Evolutionary conservation across 2,329 filamentous ascomycete genomes (phyloP).

Genomic region (Verticillium klebahnii): DNA sequence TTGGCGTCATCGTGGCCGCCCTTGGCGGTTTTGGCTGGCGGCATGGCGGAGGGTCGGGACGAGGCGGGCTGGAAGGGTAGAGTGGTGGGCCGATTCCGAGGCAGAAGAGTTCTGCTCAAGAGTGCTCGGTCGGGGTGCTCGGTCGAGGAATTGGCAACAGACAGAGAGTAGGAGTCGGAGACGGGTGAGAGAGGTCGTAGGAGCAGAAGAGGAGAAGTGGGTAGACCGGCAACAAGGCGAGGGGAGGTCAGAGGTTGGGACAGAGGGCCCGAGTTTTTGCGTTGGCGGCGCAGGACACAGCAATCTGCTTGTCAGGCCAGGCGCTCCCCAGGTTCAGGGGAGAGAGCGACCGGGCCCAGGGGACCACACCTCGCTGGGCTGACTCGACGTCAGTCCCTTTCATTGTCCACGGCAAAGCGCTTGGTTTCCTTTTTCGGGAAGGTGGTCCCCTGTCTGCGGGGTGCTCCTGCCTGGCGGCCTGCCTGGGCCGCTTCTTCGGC

Average conservation of each 20-base stretch:
- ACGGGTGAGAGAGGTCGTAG: neutral
- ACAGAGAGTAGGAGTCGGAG: neutral
- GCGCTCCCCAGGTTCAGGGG: neutral
- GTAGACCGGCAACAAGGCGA: neutral
- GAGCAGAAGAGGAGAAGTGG: neutral
- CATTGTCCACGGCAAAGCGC: neutral
- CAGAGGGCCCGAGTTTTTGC: neutral
- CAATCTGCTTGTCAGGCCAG: neutral
- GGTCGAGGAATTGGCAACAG: neutral
- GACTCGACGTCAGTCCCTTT: neutral
- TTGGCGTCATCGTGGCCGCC: slow-evolving; percentile 38
- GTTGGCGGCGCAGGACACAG: neutral
- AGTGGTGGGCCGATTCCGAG: neutral
- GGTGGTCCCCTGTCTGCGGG: neutral
- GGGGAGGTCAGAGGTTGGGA: neutral
- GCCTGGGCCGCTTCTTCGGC: neutral
- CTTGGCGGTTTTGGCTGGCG: slow-evolving; percentile 41
- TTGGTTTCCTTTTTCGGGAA: neutral
- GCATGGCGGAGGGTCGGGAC: slow-evolving; percentile 25
- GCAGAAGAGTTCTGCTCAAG: too few species aligned
- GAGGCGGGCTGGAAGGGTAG: neutral
- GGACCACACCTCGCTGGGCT: neutral
- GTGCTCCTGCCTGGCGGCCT: neutral
- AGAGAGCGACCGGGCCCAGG: neutral
- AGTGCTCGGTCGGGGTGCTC: neutral